Evolutionary conservation across 1,284 basidiomycete species (phyloP).

Genomic region (Ganoderma boninense): DNA sequence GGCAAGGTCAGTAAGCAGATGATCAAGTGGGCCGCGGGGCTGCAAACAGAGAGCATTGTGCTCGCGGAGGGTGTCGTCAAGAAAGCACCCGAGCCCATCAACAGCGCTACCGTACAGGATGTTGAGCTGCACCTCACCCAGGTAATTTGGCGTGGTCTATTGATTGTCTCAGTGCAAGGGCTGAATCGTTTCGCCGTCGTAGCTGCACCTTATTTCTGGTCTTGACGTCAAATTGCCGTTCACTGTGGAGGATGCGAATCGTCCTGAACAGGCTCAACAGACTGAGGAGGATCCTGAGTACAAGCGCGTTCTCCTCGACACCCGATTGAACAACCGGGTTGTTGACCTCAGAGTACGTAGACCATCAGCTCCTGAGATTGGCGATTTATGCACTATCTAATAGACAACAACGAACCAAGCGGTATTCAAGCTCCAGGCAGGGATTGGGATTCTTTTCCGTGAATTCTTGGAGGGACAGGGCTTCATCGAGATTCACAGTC

Average conservation of each 20-base stretch:
- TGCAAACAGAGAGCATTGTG: constrained; percentile 92
- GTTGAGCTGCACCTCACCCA: constrained; percentile 90
- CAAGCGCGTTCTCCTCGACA: constrained; percentile 87
- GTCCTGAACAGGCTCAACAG: constrained; percentile 65
- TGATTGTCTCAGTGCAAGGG: not conserved
- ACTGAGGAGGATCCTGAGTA: constrained; percentile 62
- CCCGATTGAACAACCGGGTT: constrained; percentile 94
- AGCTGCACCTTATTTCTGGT: constrained; percentile 87
- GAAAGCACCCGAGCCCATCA: constrained; percentile 88
- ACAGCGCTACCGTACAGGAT: constrained; percentile 89
- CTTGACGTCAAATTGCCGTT: constrained; percentile 88
- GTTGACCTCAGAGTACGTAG: constrained; percentile 87
- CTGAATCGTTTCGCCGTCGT: not conserved
- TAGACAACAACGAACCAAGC: constrained; percentile 97
- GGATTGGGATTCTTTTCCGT: constrained; percentile 90
- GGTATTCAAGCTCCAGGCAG: constrained; percentile 93
- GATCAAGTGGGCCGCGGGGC: constrained; percentile 90
- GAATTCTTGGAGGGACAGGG: constrained; percentile 80
- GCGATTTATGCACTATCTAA: constrained; percentile 8
- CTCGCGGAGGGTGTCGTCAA: constrained; percentile 87
- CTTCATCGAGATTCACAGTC: constrained; percentile 96
- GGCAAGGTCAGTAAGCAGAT: constrained; percentile 96
- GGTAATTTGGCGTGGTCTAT: constrained; percentile 50
- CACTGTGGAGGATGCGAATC: constrained; percentile 91
- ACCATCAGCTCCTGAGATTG: not conserved